Evolutionary conservation across 2,329 filamentous ascomycete species (phyloP).

Genomic region (Xylariaceae sp.): DNA sequence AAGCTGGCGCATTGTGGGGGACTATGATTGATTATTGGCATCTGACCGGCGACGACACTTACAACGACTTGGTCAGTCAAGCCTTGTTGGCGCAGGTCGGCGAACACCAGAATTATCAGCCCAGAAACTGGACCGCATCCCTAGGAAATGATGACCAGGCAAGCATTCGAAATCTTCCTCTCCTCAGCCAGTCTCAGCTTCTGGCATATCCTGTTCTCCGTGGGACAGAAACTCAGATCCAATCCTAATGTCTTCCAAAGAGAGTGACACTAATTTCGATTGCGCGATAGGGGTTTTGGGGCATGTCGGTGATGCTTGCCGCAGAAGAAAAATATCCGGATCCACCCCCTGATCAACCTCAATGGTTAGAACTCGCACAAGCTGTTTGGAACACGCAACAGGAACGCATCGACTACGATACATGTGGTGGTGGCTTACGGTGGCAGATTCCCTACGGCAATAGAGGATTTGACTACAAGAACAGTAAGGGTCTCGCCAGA

Average conservation of each 20-base stretch:
- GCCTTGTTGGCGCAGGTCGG: slow-evolving; percentile 47
- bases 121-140: slow-evolving; percentile 39
- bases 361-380: slow-evolving; percentile 64
- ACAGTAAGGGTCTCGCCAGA: slow-evolving; percentile 24
- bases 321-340: slow-evolving; percentile 62
- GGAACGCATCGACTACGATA: slow-evolving; percentile 53
- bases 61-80: slow-evolving; percentile 48
- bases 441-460: slow-evolving; percentile 68
- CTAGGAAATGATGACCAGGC: slow-evolving; percentile 53
- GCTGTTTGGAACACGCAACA: slow-evolving; percentile 63
- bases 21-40: slow-evolving; percentile 44
- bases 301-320: slow-evolving; percentile 60
- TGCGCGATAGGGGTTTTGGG: slow-evolving; percentile 54
- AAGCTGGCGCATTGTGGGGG: slow-evolving; percentile 34
- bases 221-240: no score
- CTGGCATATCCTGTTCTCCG: no score
- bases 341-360: slow-evolving; percentile 46
- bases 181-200: no score
- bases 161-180: no score
- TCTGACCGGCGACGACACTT: slow-evolving; percentile 50
- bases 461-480: slow-evolving; percentile 45
- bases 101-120: slow-evolving; percentile 46
- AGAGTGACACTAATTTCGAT: no score
- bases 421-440: slow-evolving; percentile 61
- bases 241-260: no score